Percentiles rank a stretch among this genome's conserved stretches.
These are phyloP conservation scores for Penicillium sp. DNA, from an alignment of 2,329 filamentous ascomycete species.

Conservation along the genomic window DNA sequence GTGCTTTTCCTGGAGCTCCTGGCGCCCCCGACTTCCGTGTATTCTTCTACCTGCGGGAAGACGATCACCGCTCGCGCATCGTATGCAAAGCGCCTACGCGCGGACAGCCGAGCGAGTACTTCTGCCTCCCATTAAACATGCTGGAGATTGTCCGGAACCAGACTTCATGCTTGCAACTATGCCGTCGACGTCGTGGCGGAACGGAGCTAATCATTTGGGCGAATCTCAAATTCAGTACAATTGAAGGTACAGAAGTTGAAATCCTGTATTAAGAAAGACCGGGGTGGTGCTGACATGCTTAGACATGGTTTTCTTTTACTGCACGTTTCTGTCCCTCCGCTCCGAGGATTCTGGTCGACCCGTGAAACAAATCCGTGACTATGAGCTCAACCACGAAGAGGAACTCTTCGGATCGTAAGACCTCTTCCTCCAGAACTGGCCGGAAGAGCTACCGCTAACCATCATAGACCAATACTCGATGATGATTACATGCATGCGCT, in stretches of 20 bases:
- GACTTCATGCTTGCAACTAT: slow-evolving; percentile 47
- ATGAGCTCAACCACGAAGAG: slow-evolving; percentile 54
- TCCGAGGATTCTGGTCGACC: slow-evolving; percentile 56
- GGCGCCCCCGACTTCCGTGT: slow-evolving; percentile 50
- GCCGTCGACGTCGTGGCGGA: slow-evolving; percentile 40
- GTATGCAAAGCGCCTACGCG: slow-evolving; percentile 55
- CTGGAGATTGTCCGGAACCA: slow-evolving; percentile 44
- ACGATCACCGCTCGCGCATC: slow-evolving; percentile 59
- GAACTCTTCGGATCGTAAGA: slow-evolving; percentile 57
- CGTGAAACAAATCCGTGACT: slow-evolving; percentile 51
- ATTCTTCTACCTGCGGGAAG: slow-evolving; percentile 57
- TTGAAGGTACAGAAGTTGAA: slow-evolving; percentile 54
- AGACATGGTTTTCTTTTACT: slow-evolving; percentile 64
- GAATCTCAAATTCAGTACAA: slow-evolving; percentile 58
- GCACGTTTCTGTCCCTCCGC: slow-evolving; percentile 62
- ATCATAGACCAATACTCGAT: slow-evolving; percentile 56
- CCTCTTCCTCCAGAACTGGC: background rate
- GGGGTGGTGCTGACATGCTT: slow-evolving; percentile 7
- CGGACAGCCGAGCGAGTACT: slow-evolving; percentile 47
- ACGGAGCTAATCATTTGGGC: slow-evolving; percentile 57
- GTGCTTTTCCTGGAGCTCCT: slow-evolving; percentile 57
- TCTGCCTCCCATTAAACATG: slow-evolving; percentile 57
- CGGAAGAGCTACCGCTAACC: slow-evolving; percentile 10
- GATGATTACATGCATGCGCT: slow-evolving; percentile 58
- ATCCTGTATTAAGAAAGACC: background rate